These are phyloP conservation scores for Boehmeria nivea DNA, from an alignment of 306 rosid species.

Conservation along the genomic window DNA sequence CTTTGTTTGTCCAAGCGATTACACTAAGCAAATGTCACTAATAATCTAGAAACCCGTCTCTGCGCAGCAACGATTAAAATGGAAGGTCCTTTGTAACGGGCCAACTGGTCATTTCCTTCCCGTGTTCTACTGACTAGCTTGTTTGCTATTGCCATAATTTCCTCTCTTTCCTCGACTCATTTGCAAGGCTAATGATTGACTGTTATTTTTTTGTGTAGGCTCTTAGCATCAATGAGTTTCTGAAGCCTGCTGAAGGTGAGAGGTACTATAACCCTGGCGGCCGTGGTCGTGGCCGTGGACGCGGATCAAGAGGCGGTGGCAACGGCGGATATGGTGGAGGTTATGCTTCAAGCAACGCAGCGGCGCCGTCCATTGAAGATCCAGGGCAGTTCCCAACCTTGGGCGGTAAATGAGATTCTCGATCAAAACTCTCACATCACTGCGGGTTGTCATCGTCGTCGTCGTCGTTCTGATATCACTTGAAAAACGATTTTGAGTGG, in stretches of 20 bases:
- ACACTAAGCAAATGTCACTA: too few species aligned
- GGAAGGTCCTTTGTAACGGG: too few species aligned
- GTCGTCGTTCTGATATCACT: constrained; percentile 18
- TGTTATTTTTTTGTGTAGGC: constrained; percentile 36
- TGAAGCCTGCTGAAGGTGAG: constrained; percentile 92
- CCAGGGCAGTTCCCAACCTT: constrained; percentile 80
- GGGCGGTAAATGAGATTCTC: constrained; percentile 65
- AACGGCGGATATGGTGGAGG: constrained; percentile 60
- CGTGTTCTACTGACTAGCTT: too few species aligned
- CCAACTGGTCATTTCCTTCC: too few species aligned
- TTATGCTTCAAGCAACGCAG: constrained; percentile 23
- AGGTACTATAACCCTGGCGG: constrained; percentile 49
- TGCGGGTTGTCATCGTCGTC: too few species aligned
- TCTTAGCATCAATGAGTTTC: constrained; percentile 82
- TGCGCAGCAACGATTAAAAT: too few species aligned
- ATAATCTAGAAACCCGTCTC: too few species aligned
- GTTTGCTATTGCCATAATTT: background rate
- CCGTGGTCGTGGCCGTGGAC: constrained; percentile 79
- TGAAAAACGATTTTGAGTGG: constrained; percentile 31
- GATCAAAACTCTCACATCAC: too few species aligned
- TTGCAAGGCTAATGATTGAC: background rate
- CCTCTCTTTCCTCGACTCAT: background rate
- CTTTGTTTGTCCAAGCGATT: too few species aligned
- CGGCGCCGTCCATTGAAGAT: constrained; percentile 84
- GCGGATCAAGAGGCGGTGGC: constrained; percentile 75